A percentile compares a stretch with the other conserved stretches of the same genome.
These are phyloP conservation scores for Glarea lozoyensis DNA, from an alignment of 495 filamentous ascomycete species.

Conservation along the genomic window DNA sequence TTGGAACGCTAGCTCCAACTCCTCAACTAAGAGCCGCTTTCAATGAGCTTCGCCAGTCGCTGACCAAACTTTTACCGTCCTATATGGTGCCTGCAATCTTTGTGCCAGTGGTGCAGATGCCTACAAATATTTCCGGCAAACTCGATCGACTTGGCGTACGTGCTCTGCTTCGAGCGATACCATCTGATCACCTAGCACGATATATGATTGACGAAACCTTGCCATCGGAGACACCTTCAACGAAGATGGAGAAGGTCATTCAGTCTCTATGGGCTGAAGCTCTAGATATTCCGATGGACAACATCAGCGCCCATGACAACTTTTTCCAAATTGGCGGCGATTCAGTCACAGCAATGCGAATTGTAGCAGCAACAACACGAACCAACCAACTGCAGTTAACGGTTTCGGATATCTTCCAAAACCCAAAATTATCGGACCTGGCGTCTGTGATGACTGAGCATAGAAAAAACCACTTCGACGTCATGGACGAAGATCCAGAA, in stretches of 20 bases:
- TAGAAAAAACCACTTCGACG: not conserved
- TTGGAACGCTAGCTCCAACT: not conserved
- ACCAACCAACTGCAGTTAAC: constrained; percentile 23
- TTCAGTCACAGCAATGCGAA: constrained; percentile 38
- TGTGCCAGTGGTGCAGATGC: constrained; percentile 8
- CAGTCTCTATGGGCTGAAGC: not conserved
- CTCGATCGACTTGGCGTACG: constrained; percentile 21
- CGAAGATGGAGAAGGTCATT: not conserved
- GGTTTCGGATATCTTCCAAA: constrained; percentile 40
- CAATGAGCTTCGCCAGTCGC: not conserved
- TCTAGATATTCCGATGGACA: not conserved
- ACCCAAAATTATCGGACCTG: constrained; percentile 32
- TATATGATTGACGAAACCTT: not conserved
- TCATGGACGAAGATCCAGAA: not conserved
- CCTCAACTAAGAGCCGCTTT: not conserved
- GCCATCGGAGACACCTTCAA: not conserved
- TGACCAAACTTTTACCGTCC: constrained; percentile 6
- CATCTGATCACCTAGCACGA: not conserved
- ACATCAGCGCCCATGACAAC: constrained; percentile 15
- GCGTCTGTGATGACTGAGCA: not conserved
- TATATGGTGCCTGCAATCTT: constrained; percentile 22
- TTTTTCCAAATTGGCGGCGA: constrained; percentile 47
- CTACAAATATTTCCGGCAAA: constrained; percentile 22
- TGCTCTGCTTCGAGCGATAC: not conserved
- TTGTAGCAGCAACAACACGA: not conserved